A percentile compares a stretch with the other conserved stretches of the same genome.
These are phyloP conservation scores for Xylaria hypoxylon DNA, from an alignment of 2,329 filamentous ascomycete genomes.

Conservation along the genomic window DNA sequence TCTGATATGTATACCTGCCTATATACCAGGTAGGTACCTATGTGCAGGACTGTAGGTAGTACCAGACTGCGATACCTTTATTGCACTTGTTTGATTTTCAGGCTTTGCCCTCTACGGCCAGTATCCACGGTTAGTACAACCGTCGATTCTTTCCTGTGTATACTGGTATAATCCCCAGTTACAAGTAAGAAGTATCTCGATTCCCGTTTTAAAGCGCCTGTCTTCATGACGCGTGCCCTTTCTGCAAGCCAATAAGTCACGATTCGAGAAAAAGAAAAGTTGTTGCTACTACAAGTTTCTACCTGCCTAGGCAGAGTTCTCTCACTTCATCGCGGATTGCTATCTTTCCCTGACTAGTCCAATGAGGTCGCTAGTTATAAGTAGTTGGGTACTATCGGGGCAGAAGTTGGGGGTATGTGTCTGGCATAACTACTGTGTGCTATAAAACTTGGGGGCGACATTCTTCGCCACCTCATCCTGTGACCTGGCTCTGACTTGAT, in stretches of 20 bases:
- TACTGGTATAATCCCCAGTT: not conserved
- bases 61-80: no score
- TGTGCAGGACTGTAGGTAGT: not conserved
- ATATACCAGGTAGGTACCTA: not conserved
- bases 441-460: not conserved
- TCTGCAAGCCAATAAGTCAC: not conserved
- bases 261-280: not conserved
- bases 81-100: no score
- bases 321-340: conserved; percentile 10
- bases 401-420: no score
- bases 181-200: no score
- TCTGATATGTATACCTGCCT: not conserved
- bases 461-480: conserved; percentile 23
- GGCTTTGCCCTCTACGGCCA: not conserved
- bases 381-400: not conserved
- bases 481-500: conserved; percentile 5
- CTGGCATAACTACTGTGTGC: conserved; percentile 22
- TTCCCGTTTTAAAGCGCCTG: not conserved
- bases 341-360: conserved; percentile 3
- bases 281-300: not conserved
- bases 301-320: no score
- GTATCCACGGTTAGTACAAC: not conserved
- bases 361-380: conserved; percentile 15
- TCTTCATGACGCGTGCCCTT: not conserved
- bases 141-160: not conserved